A percentile compares a stretch with the other conserved stretches of the same genome.
phyloP scores from a whole-genome alignment of 106 monocot species.

The Amphibolis antarctica region DNA sequence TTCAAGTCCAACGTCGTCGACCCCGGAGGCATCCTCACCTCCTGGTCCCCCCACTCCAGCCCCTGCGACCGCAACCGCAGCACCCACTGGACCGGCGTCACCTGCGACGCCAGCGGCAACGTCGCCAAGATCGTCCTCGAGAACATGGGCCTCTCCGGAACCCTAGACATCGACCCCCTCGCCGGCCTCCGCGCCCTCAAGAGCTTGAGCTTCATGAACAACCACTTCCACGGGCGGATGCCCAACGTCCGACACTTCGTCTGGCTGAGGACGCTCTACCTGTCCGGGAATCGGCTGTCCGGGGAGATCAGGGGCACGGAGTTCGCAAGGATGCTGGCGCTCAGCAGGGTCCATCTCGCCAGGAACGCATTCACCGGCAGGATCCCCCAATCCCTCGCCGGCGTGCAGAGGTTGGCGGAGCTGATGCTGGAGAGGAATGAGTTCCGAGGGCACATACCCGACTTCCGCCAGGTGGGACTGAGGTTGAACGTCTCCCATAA shows the following conservation, averaged over 20 bases:
- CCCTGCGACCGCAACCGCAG: slow-evolving; percentile 21
- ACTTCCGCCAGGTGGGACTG: slow-evolving; percentile 17
- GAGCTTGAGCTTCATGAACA: slow-evolving; percentile 64
- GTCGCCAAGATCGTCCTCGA: slow-evolving; percentile 41
- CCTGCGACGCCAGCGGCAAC: slow-evolving; percentile 15
- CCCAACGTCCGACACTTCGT: slow-evolving; percentile 30
- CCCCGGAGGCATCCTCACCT: not conserved
- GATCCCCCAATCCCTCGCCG: slow-evolving; percentile 49
- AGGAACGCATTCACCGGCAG: slow-evolving; percentile 41
- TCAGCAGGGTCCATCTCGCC: slow-evolving; percentile 42
- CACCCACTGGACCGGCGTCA: slow-evolving; percentile 21
- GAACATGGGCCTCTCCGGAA: slow-evolving; percentile 41
- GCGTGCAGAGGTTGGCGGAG: slow-evolving; percentile 30
- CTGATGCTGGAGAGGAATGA: slow-evolving; percentile 38
- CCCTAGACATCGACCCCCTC: slow-evolving; percentile 27
- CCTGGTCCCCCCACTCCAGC: slow-evolving; percentile 11
- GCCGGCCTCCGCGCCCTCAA: slow-evolving; percentile 22
- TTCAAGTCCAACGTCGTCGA: slow-evolving; percentile 4
- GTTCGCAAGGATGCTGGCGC: slow-evolving; percentile 38
- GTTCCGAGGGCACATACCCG: slow-evolving; percentile 47
- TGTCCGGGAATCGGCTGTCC: slow-evolving; percentile 45
- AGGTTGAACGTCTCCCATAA: slow-evolving; percentile 47
- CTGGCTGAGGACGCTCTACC: slow-evolving; percentile 28
- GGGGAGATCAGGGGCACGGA: slow-evolving; percentile 40
- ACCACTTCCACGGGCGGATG: slow-evolving; percentile 48